Conservation (phyloP, 805 yeast species). For the Zygosaccharomyces kombuchaensis region DNA sequence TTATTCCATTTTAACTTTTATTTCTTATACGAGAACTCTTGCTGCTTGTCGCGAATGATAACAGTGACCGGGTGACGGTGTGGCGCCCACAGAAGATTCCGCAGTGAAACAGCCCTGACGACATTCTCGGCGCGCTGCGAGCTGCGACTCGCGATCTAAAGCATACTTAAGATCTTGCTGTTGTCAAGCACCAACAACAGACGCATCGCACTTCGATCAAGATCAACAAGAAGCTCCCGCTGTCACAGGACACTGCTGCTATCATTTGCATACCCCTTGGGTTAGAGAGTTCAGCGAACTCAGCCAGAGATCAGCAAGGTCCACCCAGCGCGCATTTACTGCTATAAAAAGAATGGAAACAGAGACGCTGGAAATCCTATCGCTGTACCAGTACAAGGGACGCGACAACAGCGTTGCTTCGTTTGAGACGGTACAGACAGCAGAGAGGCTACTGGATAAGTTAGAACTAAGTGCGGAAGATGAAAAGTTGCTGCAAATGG, state of each 20-base stretch:
- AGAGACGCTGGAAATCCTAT: slow-evolving; percentile 4
- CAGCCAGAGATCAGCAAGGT: background rate
- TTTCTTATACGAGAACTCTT: background rate
- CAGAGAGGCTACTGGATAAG: slow-evolving; percentile 32
- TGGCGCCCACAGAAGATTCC: background rate
- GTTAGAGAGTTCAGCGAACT: background rate
- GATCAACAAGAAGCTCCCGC: background rate
- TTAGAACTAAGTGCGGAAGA: slow-evolving; percentile 33
- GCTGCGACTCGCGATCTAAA: background rate
- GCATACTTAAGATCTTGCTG: background rate
- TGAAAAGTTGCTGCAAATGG: slow-evolving; percentile 29
- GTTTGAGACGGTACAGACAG: slow-evolving; percentile 30
- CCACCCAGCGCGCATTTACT: background rate
- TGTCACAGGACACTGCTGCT: background rate
- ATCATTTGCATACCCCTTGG: background rate
- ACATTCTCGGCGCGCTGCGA: background rate
- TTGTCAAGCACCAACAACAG: background rate
- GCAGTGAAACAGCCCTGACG: background rate
- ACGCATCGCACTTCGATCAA: background rate
- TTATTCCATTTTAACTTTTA: background rate
- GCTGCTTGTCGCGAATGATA: background rate
- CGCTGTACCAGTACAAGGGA: slow-evolving; percentile 6
- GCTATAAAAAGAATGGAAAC: slow-evolving; percentile 3
- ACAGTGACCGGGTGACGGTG: background rate
- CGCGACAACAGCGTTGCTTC: slow-evolving; percentile 26